Conservation (phyloP, 164 flowering plant genomes). For the Aristolochia californica region DNA sequence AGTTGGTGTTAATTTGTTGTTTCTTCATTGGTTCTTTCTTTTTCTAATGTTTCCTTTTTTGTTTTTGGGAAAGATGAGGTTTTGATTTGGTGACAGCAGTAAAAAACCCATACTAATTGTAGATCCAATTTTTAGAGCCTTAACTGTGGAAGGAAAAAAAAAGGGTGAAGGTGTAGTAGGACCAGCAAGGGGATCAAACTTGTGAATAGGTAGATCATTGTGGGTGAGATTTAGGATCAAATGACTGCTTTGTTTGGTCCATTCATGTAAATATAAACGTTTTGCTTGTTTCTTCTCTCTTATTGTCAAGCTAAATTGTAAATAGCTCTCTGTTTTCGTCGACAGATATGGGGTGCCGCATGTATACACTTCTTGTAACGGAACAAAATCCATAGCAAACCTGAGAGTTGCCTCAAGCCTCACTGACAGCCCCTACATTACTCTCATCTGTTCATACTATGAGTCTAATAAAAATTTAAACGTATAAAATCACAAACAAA, state of each 20-base stretch:
- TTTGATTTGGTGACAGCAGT: background rate
- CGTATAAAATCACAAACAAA: too few relatives aligned
- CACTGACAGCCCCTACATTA: too few relatives aligned
- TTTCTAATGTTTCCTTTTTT: too few relatives aligned
- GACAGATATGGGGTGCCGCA: too few relatives aligned
- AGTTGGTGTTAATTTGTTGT: background rate
- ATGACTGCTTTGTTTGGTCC: background rate
- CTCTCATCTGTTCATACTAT: too few relatives aligned
- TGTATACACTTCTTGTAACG: too few relatives aligned
- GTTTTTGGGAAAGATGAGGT: too few relatives aligned
- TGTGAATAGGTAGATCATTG: constrained; percentile 2
- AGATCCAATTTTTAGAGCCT: background rate
- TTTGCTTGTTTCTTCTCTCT: background rate
- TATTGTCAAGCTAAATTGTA: too few relatives aligned
- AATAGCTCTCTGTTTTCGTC: background rate
- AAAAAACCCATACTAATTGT: background rate
- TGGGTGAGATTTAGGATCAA: background rate
- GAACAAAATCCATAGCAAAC: too few relatives aligned
- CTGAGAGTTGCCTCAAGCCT: too few relatives aligned
- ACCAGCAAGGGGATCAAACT: too few relatives aligned
- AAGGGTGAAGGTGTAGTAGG: background rate
- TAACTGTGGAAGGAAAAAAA: background rate
- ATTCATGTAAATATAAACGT: constrained; percentile 2
- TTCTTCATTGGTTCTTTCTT: background rate
- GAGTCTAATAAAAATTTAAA: too few relatives aligned